Conservation (phyloP, 305 asterid species). For the Lippia alba region DNA sequence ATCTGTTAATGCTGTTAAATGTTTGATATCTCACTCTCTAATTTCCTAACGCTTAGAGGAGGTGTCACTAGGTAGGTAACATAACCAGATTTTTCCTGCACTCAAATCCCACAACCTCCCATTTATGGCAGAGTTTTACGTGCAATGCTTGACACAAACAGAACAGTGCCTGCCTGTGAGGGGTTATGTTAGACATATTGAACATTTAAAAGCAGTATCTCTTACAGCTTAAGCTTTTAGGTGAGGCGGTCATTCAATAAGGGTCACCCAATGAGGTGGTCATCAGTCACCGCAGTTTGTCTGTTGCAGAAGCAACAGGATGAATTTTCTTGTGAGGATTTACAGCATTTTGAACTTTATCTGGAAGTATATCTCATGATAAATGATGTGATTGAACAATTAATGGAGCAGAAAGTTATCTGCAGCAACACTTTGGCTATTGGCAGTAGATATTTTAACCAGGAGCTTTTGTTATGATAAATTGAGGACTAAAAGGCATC, state of each 20-base stretch:
- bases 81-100: not conserved
- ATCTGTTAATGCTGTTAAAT: not conserved
- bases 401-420: not conserved
- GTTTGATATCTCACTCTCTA: not conserved
- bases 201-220: too few species aligned
- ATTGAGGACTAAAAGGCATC: conserved; percentile 8
- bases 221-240: too few species aligned
- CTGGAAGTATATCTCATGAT: too few species aligned
- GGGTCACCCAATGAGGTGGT: too few species aligned
- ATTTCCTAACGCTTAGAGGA: not conserved
- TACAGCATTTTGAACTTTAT: too few species aligned
- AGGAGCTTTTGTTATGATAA: conserved; percentile 15
- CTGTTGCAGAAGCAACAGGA: not conserved
- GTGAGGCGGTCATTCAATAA: too few species aligned
- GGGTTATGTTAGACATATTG: too few species aligned
- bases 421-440: conserved; percentile 5
- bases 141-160: not conserved
- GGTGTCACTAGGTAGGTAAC: not conserved
- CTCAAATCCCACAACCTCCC: not conserved
- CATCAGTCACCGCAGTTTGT: not conserved
- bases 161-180: too few species aligned
- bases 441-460: not conserved
- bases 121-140: not conserved
- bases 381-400: too few species aligned
- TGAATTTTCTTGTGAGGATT: not conserved